Conservation (phyloP, 345 rosid species). For the Anacardium occidentale region DNA sequence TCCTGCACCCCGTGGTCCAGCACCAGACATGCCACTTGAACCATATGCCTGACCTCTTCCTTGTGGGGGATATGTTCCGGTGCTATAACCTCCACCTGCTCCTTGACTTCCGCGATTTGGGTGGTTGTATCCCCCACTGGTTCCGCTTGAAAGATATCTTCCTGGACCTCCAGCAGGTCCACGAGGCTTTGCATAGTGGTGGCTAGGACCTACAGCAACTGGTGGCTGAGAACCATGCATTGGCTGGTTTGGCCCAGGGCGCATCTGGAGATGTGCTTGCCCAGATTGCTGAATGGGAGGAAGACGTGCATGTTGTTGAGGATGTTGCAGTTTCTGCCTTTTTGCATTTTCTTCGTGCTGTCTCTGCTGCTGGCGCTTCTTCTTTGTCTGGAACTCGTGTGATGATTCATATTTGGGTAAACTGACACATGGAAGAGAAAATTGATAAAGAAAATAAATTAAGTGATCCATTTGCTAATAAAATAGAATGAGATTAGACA, state of each 20-base stretch:
- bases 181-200: constrained; percentile 77
- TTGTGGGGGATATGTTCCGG: constrained; percentile 76
- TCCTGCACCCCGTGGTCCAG: constrained; percentile 65
- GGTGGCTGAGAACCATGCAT: constrained; percentile 68
- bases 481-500: not conserved
- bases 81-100: constrained; percentile 63
- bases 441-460: not conserved
- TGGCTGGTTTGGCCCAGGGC: constrained; percentile 47
- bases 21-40: constrained; percentile 55
- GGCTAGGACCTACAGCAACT: constrained; percentile 71
- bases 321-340: constrained; percentile 84
- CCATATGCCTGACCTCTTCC: constrained; percentile 75
- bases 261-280: constrained; percentile 48
- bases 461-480: not conserved
- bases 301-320: constrained; percentile 68
- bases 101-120: constrained; percentile 51
- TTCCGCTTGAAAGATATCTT: constrained; percentile 63
- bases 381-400: constrained; percentile 95
- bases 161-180: constrained; percentile 81
- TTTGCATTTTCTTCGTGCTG: constrained; percentile 87
- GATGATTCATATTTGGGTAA: constrained; percentile 88
- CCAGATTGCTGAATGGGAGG: constrained; percentile 86
- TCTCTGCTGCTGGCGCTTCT: constrained; percentile 86
- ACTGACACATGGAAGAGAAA: constrained; percentile 34
- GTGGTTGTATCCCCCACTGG: constrained; percentile 51